A percentile compares a stretch with the other conserved stretches of the same genome.
phyloP scores from a whole-genome alignment of 164 flowering plant species.

The Magnolia officinalis region DNA sequence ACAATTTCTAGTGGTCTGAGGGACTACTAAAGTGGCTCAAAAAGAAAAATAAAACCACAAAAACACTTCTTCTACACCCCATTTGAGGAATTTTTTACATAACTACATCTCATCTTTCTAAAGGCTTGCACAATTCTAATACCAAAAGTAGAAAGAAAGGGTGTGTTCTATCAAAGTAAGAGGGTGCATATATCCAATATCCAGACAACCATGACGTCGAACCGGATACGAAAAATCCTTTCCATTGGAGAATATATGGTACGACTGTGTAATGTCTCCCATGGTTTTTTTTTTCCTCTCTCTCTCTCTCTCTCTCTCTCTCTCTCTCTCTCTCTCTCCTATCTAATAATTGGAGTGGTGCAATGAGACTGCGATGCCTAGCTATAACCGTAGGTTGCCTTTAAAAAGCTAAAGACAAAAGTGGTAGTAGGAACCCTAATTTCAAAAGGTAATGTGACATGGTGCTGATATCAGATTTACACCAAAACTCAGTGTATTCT shows the following conservation, averaged over 20 bases:
- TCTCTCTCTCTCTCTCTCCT: too few relatives aligned
- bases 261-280: not conserved
- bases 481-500: too few relatives aligned
- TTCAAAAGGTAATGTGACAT: not conserved
- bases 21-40: too few relatives aligned
- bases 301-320: too few relatives aligned
- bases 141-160: too few relatives aligned
- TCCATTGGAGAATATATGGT: not conserved
- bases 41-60: too few relatives aligned
- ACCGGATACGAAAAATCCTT: slow-evolving; percentile 21
- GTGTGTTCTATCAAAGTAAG: too few relatives aligned
- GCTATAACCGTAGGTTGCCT: not conserved
- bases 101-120: too few relatives aligned
- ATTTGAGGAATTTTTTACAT: too few relatives aligned
- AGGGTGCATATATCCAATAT: not conserved
- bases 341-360: not conserved
- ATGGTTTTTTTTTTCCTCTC: not conserved
- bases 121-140: too few relatives aligned
- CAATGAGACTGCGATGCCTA: not conserved
- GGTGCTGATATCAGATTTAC: not conserved
- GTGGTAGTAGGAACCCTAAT: not conserved
- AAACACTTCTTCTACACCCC: too few relatives aligned
- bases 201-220: slow-evolving; percentile 18
- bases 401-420: not conserved
- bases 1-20: too few relatives aligned